Base-by-base conservation (phyloP, 768 basidiomycete genomes). In the Lactifluus piperatus region DNA sequence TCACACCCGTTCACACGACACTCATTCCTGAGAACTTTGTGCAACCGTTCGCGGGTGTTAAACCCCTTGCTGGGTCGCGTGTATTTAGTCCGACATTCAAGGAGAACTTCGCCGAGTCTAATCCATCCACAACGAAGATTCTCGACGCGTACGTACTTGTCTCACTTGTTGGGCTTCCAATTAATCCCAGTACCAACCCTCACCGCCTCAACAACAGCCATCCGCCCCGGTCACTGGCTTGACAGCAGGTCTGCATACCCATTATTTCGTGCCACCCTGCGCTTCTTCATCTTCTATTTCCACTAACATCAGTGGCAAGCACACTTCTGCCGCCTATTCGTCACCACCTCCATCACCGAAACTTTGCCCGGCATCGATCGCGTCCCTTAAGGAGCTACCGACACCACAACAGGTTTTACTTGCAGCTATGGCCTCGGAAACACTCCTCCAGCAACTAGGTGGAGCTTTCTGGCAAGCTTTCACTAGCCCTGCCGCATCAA, bases 381-480 rank as follows among this genome's bases (percentile, higher is more conserved):
- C 51, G 62, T 68, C 49, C 66, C 69, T 70, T 62, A 71, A 73
- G 18, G 74, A 61, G 34, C 7, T 53, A 27, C 68, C 70, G 14
- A 69, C 68, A 0, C 60, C 70, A 0, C 70, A 74, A 60, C 71
- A 79, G 20, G 82, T 81, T 11, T 72, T 85, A 65, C 74, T 84
- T 22, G 91, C 89, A 14, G 79, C 81, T 18, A 75, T 91, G 60
- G 91, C 89, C 8, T 81, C 82, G 41, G 85, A 91, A 73, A 91
- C 91, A 0, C 72, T 94, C 27, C 65, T 89, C 51, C 73, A 75
- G 67, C 84, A 82, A 65, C 77, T 94, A 29, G 84, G 86, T 4
- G 69, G 74, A n/a, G 88, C 91, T 47, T 93, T 94, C 74, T 89
- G 89, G 86, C 89, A 92, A 62, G 92, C 92, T n/a, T 94, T 94